A percentile compares a stretch with the other conserved stretches of the same genome.
phyloP scores from a whole-genome alignment of 495 filamentous ascomycete species.

The Neurospora terricola region DNA sequence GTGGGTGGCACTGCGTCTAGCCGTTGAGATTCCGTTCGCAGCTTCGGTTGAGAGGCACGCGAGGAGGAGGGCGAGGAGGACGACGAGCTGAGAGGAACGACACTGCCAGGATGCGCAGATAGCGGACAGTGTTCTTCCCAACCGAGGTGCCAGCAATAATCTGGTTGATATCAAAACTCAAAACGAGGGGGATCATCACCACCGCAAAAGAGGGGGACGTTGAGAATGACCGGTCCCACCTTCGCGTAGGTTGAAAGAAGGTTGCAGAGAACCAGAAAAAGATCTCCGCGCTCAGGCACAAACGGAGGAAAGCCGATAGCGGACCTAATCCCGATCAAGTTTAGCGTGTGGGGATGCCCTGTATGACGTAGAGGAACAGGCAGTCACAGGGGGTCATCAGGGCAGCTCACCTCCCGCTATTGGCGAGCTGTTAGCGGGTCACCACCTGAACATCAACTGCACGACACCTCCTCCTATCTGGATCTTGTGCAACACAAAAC shows the following conservation, averaged over 20 bases:
- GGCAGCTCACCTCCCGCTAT: not conserved
- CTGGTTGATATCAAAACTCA: not conserved
- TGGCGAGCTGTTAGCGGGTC: not conserved
- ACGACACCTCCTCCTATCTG: not conserved
- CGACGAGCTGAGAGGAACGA: not conserved
- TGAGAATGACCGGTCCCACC: not conserved
- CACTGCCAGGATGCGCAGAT: too few species aligned
- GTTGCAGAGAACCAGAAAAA: not conserved
- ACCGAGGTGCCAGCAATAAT: not conserved
- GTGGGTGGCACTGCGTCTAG: not conserved
- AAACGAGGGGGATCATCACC: not conserved
- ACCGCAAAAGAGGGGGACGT: not conserved
- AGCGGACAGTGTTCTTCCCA: not conserved
- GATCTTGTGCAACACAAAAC: not conserved
- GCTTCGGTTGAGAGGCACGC: not conserved
- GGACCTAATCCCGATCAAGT: not conserved
- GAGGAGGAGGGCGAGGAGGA: not conserved
- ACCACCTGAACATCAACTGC: not conserved
- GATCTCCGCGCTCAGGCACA: not conserved
- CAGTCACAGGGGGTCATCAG: not conserved
- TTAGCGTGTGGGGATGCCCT: not conserved
- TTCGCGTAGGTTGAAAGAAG: not conserved
- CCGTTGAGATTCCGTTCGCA: not conserved
- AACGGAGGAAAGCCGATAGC: not conserved
- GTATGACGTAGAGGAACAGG: not conserved